Evolutionary conservation across 306 rosid species (phyloP), one percentile per base, ranked within the genome.

Genomic region (Lablab purpureus): DNA sequence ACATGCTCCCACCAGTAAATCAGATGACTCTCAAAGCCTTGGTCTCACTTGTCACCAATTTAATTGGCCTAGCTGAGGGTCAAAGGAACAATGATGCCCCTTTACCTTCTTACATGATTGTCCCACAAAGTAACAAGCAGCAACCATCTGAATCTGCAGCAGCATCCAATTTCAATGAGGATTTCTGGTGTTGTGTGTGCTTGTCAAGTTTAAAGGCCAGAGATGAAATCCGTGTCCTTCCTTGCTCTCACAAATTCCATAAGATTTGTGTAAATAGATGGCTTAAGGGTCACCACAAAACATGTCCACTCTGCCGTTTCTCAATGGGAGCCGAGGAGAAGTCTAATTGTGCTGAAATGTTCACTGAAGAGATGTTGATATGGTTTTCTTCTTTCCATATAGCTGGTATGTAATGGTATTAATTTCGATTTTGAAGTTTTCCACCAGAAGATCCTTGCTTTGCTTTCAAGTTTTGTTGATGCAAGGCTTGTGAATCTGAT

Each of bases 311-410:
- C 0, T 95, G 99, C 84, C 90, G 94, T 18, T 91, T 91, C 80
- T 86, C 91, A 2, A 74, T 88, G 80, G 92, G 83, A 74, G 82
- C 67, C 28, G 89, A 86, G 2, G 88, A 88, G 1, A 80, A 81
- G 75, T 67, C 81, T 72, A 81, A 62, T 11, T 67, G 52, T 55
- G 52, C 84, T 10, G 90, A 91, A 82, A 74, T 84, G 67, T 87
- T 92, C 56, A 87, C 96, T 0, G 99, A 95, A 23, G 99, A 95
- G 47, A 92, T 91, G 97, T 50, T 90, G 28, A 90, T 92, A 4
- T 95, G 97, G 89, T 95, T 91, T 83, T 92, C 98, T 80, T 95
- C 97, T 75, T 95, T 92, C 75, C 99, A 95, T 73, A 80, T 89
- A 54, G 85, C 97, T 71, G 99, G 97, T 67, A 88, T 90, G 87